Conservation (phyloP, 2,329 filamentous ascomycete genomes). For the Diplocarpon mali region DNA sequence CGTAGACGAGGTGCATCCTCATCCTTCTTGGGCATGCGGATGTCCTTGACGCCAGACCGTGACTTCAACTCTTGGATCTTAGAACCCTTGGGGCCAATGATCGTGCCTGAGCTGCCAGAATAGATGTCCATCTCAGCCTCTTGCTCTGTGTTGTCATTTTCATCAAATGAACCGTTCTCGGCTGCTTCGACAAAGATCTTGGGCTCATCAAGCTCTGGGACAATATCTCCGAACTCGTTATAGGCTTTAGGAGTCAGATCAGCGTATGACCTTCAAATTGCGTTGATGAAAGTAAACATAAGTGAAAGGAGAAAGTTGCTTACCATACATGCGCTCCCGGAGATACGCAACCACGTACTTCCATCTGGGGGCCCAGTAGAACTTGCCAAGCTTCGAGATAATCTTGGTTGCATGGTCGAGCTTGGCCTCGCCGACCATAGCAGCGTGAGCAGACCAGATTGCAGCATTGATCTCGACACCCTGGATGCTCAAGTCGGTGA, state of each 20-base stretch:
- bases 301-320: neutral
- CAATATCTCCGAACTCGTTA: slow-evolving; percentile 2
- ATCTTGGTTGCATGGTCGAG: slow-evolving; percentile 4
- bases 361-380: slow-evolving; percentile 11
- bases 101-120: slow-evolving; percentile 2
- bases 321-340: slow-evolving; percentile 1
- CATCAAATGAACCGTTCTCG: neutral
- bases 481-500: neutral
- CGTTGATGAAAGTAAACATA: too few relatives aligned
- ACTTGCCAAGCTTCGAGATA: slow-evolving; percentile 1
- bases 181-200: neutral
- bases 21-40: slow-evolving; percentile 7
- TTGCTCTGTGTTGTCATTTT: neutral
- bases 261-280: neutral
- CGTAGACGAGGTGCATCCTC: slow-evolving; percentile 2
- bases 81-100: slow-evolving; percentile 7
- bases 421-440: slow-evolving; percentile 3
- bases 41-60: slow-evolving; percentile 1
- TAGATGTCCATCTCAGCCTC: slow-evolving; percentile 3
- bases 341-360: slow-evolving; percentile 6
- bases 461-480: neutral
- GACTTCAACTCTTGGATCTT: slow-evolving; percentile 6
- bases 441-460: neutral
- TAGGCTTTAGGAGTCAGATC: neutral
- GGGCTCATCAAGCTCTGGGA: neutral